A percentile compares a stretch with the other conserved stretches of the same genome.
Evolutionary conservation across 345 rosid species (phyloP).

Genomic region (Excoecaria cochinchinensis): DNA sequence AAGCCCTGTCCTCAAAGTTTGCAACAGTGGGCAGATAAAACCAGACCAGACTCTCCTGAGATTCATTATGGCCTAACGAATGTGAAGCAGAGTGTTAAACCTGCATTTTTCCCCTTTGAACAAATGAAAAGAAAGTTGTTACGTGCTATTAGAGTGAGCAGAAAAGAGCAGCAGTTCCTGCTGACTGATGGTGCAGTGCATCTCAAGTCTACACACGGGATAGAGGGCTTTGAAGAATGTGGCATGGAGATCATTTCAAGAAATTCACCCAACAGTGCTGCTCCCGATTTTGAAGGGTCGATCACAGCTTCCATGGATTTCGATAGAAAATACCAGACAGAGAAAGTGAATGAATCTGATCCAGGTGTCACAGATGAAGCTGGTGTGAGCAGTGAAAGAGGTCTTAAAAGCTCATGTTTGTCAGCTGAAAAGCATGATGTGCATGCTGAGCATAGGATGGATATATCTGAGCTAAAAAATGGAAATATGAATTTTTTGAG

Average conservation of each 20-base stretch:
- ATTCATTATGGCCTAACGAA: conserved; percentile 24
- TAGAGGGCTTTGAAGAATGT: conserved; percentile 20
- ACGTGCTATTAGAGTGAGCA: conserved; percentile 45
- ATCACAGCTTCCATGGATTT: conserved; percentile 18
- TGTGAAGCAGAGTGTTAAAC: conserved; percentile 27
- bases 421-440: conserved; percentile 31
- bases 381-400: conserved; percentile 33
- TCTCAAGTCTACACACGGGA: conserved; percentile 9
- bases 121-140: conserved; percentile 62
- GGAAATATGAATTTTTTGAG: conserved; percentile 34
- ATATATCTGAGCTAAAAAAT: conserved; percentile 30
- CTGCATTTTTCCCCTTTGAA: conserved; percentile 45
- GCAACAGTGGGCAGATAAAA: conserved; percentile 26
- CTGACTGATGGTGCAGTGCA: conserved; percentile 13
- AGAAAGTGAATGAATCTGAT: conserved; percentile 9
- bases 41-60: conserved; percentile 18
- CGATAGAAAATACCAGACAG: conserved; percentile 20
- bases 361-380: conserved; percentile 17
- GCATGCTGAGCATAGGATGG: conserved; percentile 17
- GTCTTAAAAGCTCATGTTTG: conserved; percentile 28
- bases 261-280: conserved; percentile 18
- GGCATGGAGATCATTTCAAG: conserved; percentile 19
- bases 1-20: conserved; percentile 41
- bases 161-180: conserved; percentile 27
- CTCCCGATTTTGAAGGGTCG: conserved; percentile 16